Conservation (phyloP, 2,329 filamentous ascomycete species). For the Ramularia endophylla region DNA sequence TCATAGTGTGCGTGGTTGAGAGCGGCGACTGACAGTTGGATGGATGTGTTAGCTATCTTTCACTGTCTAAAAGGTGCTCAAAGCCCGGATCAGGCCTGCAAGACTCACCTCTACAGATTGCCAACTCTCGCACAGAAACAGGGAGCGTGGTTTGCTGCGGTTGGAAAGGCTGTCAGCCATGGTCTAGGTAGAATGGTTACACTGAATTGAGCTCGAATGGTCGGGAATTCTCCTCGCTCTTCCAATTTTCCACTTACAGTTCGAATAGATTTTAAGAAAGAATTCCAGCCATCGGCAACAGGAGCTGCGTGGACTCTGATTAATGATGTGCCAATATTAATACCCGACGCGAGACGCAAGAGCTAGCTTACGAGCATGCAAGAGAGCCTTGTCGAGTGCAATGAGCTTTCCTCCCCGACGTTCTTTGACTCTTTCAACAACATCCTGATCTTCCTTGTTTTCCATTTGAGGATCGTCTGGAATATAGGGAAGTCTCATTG, state of each 20-base stretch:
- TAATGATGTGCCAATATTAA: no score
- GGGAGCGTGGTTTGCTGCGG: slow-evolving; percentile 41
- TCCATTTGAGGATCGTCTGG: slow-evolving; percentile 44
- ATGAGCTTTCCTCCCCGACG: slow-evolving; percentile 47
- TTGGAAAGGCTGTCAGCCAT: no score
- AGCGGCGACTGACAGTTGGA: slow-evolving; percentile 53
- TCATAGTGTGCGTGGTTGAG: slow-evolving; percentile 81
- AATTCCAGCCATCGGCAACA: slow-evolving; percentile 54
- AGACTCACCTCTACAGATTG: slow-evolving; percentile 63
- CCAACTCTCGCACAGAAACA: slow-evolving; percentile 60
- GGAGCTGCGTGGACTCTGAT: slow-evolving; percentile 46
- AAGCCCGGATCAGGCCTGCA: no score
- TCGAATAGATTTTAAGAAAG: slow-evolving; percentile 51
- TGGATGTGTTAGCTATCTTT: no score
- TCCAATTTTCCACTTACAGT: slow-evolving; percentile 25
- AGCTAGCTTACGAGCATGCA: slow-evolving; percentile 33
- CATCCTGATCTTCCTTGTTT: slow-evolving; percentile 43
- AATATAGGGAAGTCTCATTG: slow-evolving; percentile 52
- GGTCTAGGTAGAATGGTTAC: no score
- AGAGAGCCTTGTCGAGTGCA: slow-evolving; percentile 48
- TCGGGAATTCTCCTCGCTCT: no score
- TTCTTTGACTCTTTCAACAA: slow-evolving; percentile 46
- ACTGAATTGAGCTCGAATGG: no score
- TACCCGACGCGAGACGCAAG: no score
- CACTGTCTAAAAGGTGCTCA: no score